Evolutionary conservation across 2,329 filamentous ascomycete species (phyloP).

Genomic region (Diaporthe ilicicola): DNA sequence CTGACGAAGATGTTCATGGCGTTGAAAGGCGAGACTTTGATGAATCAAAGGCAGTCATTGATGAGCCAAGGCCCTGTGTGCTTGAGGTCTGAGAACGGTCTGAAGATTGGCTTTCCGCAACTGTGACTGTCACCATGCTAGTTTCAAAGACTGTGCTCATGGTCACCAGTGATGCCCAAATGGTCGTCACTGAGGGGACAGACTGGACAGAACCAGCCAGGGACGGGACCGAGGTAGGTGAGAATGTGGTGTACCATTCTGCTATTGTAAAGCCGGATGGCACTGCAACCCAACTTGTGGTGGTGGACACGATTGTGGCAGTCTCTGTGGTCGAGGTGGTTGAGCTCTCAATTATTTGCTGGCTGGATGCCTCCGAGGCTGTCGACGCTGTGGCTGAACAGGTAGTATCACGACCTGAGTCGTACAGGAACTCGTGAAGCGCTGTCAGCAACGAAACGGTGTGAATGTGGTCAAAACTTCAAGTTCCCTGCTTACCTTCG

Average conservation of each 20-base stretch:
- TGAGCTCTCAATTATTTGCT: background rate
- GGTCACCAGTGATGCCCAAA: background rate
- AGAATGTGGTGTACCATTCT: background rate
- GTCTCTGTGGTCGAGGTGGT: background rate
- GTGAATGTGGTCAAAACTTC: background rate
- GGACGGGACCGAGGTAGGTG: background rate
- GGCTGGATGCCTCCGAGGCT: background rate
- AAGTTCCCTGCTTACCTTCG: background rate
- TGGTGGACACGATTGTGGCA: background rate
- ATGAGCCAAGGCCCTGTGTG: background rate
- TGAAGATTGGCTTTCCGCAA: background rate
- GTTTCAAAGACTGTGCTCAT: background rate
- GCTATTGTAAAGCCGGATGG: background rate
- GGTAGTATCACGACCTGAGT: background rate
- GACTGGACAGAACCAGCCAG: background rate
- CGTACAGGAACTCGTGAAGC: background rate
- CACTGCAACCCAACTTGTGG: background rate
- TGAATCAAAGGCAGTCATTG: background rate
- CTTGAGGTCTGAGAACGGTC: background rate
- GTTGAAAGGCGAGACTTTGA: background rate
- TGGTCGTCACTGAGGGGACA: background rate
- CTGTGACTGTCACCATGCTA: background rate
- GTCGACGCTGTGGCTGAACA: background rate
- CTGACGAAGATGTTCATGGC: background rate
- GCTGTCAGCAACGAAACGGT: background rate